A percentile compares a stretch with the other conserved stretches of the same genome.
Conservation (phyloP, 2,329 filamentous ascomycete genomes). For the Aspergillus neoniger region DNA sequence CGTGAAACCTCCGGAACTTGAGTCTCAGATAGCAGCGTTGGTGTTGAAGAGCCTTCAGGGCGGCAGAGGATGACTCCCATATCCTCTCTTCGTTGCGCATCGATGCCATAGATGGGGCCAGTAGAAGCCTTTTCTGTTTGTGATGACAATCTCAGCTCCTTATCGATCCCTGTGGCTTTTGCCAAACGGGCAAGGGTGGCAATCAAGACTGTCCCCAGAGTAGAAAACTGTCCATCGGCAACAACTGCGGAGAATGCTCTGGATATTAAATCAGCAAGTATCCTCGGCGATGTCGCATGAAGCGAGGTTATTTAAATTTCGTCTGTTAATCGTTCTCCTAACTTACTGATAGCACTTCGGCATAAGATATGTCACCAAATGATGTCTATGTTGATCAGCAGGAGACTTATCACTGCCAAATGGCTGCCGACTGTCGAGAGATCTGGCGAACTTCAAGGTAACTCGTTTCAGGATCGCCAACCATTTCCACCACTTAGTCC, state of each 20-base stretch:
- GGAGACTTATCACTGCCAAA: conserved; percentile 6
- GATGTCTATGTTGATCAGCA: conserved; percentile 31
- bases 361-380: conserved; percentile 38
- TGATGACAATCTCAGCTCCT: conserved; percentile 19
- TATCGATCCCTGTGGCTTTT: conserved; percentile 43
- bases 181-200: conserved; percentile 63
- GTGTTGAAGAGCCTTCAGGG: conserved; percentile 4
- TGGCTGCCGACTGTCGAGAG: conserved; percentile 38
- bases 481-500: conserved; percentile 76
- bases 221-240: conserved; percentile 71
- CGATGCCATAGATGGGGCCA: not conserved
- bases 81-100: conserved; percentile 22
- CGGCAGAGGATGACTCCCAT: conserved; percentile 30
- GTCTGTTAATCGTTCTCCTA: not conserved
- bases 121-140: not conserved
- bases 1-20: not conserved
- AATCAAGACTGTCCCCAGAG: conserved; percentile 69
- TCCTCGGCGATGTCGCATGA: not conserved
- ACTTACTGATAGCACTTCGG: conserved; percentile 47
- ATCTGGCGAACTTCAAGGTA: conserved; percentile 56
- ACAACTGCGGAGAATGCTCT: conserved; percentile 67
- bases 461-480: conserved; percentile 72
- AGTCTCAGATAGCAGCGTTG: not conserved
- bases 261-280: not conserved
- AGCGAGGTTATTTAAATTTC: not conserved